phyloP scores from a whole-genome alignment of 129 eudicot genomes.

The Pittosporum tobira region DNA sequence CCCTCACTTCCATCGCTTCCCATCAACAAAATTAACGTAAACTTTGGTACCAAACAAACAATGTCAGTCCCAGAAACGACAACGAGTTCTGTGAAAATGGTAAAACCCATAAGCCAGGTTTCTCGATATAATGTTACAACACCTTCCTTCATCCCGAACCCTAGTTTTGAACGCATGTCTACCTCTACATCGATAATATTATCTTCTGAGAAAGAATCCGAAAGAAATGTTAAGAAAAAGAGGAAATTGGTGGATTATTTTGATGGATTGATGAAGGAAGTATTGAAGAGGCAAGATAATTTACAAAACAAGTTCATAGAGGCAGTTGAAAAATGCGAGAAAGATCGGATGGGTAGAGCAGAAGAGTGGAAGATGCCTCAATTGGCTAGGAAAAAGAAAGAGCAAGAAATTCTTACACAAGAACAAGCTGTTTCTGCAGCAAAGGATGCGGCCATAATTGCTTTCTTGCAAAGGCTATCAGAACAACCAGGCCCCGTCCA shows the following conservation, averaged over 20 bases:
- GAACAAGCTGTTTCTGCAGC: constrained; percentile 40
- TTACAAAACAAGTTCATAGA: constrained; percentile 44
- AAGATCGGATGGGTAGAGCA: constrained; percentile 35
- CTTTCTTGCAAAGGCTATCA: constrained; percentile 37
- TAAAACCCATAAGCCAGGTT: constrained; percentile 11
- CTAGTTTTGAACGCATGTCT: constrained; percentile 26
- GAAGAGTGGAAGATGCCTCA: constrained; percentile 47
- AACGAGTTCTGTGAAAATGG: background rate
- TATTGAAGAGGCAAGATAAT: constrained; percentile 44
- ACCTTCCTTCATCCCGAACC: constrained; percentile 8
- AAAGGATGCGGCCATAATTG: constrained; percentile 47
- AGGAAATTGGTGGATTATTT: constrained; percentile 32
- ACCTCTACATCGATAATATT: constrained; percentile 40
- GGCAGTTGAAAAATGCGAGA: constrained; percentile 40
- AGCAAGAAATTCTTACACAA: constrained; percentile 36
- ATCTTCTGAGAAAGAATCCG: constrained; percentile 33
- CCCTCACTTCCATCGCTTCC: background rate
- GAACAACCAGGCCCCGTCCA: constrained; percentile 20
- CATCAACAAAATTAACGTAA: constrained; percentile 6
- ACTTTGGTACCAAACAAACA: constrained; percentile 8
- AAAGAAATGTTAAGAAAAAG: constrained; percentile 24
- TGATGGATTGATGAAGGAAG: constrained; percentile 29
- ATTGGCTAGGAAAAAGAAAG: constrained; percentile 32
- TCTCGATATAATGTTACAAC: constrained; percentile 9
- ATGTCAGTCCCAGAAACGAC: background rate